These are phyloP conservation scores for Nakaseomyces sp. DNA, from an alignment of 1,139 yeast genomes.

Conservation along the genomic window DNA sequence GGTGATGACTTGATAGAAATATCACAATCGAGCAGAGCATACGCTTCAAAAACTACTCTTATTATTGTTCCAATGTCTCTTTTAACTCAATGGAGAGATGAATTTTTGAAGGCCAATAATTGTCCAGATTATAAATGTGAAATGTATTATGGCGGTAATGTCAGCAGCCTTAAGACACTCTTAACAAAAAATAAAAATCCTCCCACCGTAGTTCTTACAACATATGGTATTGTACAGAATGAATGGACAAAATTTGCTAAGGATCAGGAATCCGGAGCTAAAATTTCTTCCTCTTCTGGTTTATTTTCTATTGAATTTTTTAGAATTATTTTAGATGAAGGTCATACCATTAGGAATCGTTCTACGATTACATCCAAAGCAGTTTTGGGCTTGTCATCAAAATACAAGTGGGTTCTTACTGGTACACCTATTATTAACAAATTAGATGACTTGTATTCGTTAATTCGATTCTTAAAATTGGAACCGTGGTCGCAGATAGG, in stretches of 20 bases:
- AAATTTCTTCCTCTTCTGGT: constrained; percentile 35
- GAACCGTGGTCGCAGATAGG: constrained; percentile 88
- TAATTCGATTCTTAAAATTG: constrained; percentile 62
- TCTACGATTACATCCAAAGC: constrained; percentile 76
- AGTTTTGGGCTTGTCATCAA: constrained; percentile 53
- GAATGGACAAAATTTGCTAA: constrained; percentile 42
- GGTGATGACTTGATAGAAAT: neutral
- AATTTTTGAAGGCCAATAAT: constrained; percentile 53
- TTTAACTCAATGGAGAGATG: constrained; percentile 83
- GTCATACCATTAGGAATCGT: constrained; percentile 80
- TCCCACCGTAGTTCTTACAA: constrained; percentile 74
- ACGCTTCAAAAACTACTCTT: constrained; percentile 66
- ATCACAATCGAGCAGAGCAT: constrained; percentile 27
- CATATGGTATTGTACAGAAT: constrained; percentile 78
- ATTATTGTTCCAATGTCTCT: constrained; percentile 88
- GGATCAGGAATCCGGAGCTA: constrained; percentile 7
- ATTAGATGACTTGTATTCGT: constrained; percentile 75
- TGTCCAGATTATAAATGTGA: constrained; percentile 39
- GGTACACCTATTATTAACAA: constrained; percentile 93
- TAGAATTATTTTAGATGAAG: constrained; percentile 82
- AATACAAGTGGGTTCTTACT: constrained; percentile 76
- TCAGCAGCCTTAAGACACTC: constrained; percentile 37
- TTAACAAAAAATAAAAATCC: constrained; percentile 32
- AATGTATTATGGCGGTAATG: constrained; percentile 68
- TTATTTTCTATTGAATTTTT: constrained; percentile 67